A percentile compares a stretch with the other conserved stretches of the same genome.
Evolutionary conservation across 805 yeast species (phyloP).

Genomic region (Starmerella asiatica): DNA sequence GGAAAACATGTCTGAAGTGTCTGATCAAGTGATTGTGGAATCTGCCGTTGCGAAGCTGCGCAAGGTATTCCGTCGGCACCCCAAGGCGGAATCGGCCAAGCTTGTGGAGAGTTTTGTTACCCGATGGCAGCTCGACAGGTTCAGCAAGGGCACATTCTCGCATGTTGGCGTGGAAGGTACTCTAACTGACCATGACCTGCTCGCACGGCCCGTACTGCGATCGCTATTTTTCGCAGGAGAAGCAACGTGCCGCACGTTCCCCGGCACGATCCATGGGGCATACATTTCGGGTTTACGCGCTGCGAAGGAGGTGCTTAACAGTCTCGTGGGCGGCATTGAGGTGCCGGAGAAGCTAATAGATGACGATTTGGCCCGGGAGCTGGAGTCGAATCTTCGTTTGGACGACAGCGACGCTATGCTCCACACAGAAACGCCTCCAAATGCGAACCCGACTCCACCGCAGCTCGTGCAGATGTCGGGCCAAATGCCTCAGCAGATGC

Average conservation of each 20-base stretch:
- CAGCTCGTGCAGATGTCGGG: too few relatives aligned
- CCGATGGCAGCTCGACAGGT: slow-evolving; percentile 72
- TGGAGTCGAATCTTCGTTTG: background rate
- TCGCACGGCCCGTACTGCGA: slow-evolving; percentile 30
- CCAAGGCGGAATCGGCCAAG: slow-evolving; percentile 14
- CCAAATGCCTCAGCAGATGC: too few relatives aligned
- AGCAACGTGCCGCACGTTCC: slow-evolving; percentile 31
- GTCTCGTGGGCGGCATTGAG: slow-evolving; percentile 30
- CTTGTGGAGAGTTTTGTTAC: slow-evolving; percentile 36
- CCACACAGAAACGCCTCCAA: background rate
- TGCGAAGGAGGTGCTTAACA: slow-evolving; percentile 30
- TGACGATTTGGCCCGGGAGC: slow-evolving; percentile 5
- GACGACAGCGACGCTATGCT: background rate
- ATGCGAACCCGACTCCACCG: too few relatives aligned
- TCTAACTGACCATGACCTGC: slow-evolving; percentile 31
- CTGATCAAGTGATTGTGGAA: slow-evolving; percentile 27
- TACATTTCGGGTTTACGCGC: slow-evolving; percentile 32
- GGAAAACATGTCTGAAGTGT: slow-evolving; percentile 20
- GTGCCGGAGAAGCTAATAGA: slow-evolving; percentile 28
- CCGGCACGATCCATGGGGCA: slow-evolving; percentile 35
- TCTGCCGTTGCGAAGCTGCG: slow-evolving; percentile 25
- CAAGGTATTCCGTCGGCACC: slow-evolving; percentile 22
- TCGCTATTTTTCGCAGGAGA: slow-evolving; percentile 33
- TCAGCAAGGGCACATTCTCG: slow-evolving; percentile 63
- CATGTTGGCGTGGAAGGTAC: slow-evolving; percentile 33